Evolutionary conservation across 1,284 basidiomycete genomes (phyloP).

Genomic region (Ceratobasidium sp.): DNA sequence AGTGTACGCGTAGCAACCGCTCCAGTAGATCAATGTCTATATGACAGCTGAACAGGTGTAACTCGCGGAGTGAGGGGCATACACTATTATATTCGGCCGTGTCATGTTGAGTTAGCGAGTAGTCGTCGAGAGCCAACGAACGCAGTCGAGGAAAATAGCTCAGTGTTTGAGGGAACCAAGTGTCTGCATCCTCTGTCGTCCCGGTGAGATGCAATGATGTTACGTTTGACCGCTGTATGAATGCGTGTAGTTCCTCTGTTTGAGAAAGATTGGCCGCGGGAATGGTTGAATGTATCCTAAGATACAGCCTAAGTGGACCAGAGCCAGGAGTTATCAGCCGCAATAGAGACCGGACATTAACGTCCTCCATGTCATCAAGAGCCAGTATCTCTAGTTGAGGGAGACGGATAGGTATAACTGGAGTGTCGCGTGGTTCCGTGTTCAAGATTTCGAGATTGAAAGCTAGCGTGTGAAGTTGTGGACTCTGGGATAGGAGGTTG

Average conservation of each 20-base stretch:
- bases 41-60: no score
- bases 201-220: no score
- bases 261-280: no score
- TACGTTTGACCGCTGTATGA: no score
- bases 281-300: no score
- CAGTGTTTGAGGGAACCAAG: background rate
- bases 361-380: background rate
- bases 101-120: background rate
- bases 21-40: no score
- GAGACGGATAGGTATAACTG: background rate
- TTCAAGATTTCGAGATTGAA: background rate
- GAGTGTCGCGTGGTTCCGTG: background rate
- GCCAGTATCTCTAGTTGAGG: background rate
- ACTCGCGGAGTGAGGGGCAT: no score
- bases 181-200: no score
- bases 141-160: background rate
- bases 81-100: background rate
- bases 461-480: background rate
- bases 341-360: background rate
- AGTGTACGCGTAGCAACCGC: no score
- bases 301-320: background rate
- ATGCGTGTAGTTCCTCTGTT: no score
- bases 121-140: no score
- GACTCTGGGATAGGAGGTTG: background rate
- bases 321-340: slow-evolving; percentile 18